Evolutionary conservation across 148 eudicot species (phyloP).

Genomic region (Fagopyrum tataricum): DNA sequence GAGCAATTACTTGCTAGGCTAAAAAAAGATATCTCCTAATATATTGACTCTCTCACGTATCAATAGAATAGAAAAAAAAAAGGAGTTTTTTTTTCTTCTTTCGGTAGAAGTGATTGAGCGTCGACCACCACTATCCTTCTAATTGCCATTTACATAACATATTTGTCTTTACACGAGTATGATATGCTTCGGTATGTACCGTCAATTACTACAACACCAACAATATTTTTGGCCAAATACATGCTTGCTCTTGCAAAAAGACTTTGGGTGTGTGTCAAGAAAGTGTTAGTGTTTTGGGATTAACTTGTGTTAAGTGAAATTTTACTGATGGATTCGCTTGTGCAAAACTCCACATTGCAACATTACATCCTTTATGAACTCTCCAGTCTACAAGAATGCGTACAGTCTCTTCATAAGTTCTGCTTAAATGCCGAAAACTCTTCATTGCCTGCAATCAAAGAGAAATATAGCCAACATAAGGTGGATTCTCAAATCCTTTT

Average conservation of each 20-base stretch:
- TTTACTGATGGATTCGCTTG: background rate
- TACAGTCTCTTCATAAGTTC: conserved; percentile 63
- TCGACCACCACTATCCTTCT: too few relatives aligned
- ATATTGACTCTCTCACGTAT: too few relatives aligned
- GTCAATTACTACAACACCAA: conserved; percentile 73
- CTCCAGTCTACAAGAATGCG: conserved; percentile 54
- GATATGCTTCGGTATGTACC: conserved; percentile 70
- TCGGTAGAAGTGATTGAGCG: too few relatives aligned
- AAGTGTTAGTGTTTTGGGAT: background rate
- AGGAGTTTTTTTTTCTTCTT: too few relatives aligned
- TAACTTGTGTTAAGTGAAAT: background rate
- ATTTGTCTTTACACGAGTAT: conserved; percentile 77
- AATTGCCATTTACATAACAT: conserved; percentile 74
- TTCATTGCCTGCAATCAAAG: conserved; percentile 77
- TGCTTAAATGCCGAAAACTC: conserved; percentile 48
- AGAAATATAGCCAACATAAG: conserved; percentile 90
- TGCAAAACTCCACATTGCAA: conserved; percentile 59
- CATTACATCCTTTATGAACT: conserved; percentile 84
- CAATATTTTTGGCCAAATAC: conserved; percentile 75
- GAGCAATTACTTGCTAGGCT: too few relatives aligned
- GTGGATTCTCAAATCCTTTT: conserved; percentile 22
- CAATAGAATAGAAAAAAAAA: too few relatives aligned
- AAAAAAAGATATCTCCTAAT: too few relatives aligned
- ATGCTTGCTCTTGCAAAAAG: conserved; percentile 48
- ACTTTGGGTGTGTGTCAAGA: conserved; percentile 61